Conservation (phyloP, 108 stramenopile species). For the Skeletonema potamos region DNA sequence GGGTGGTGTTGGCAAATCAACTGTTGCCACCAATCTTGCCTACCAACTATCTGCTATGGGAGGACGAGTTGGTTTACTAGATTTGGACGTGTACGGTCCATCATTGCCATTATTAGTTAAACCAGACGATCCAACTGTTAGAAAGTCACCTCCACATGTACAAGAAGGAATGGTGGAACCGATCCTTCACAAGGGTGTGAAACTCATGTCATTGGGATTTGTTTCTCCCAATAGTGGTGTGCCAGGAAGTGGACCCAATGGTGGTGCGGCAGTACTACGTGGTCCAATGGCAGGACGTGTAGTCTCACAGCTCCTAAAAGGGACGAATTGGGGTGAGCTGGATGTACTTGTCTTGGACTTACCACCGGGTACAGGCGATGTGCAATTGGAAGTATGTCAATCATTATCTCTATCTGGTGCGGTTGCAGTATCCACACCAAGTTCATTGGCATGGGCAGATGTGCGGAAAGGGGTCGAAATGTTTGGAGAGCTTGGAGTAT, state of each 20-base stretch:
- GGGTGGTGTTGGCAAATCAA: slow-evolving; percentile 99
- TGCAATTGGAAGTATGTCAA: slow-evolving; percentile 96
- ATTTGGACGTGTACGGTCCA: slow-evolving; percentile 98
- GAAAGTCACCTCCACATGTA: slow-evolving; percentile 54
- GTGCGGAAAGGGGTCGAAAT: slow-evolving; percentile 96
- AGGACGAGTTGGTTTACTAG: slow-evolving; percentile 92
- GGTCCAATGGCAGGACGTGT: slow-evolving; percentile 93
- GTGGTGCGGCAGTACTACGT: slow-evolving; percentile 79
- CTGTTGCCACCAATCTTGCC: slow-evolving; percentile 97
- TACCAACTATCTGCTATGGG: slow-evolving; percentile 89
- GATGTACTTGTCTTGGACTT: slow-evolving; percentile 97
- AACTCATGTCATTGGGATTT: slow-evolving; percentile 85
- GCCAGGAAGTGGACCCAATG: slow-evolving; percentile 76
- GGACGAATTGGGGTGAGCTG: slow-evolving; percentile 98
- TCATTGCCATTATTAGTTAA: slow-evolving; percentile 81
- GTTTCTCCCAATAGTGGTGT: slow-evolving; percentile 87
- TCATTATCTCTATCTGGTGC: slow-evolving; percentile 92
- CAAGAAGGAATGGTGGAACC: slow-evolving; percentile 77
- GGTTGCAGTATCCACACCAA: slow-evolving; percentile 99
- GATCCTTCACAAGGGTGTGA: slow-evolving; percentile 83
- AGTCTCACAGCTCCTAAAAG: slow-evolving; percentile 89
- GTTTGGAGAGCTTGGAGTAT: slow-evolving; percentile 92
- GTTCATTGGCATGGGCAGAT: slow-evolving; percentile 90
- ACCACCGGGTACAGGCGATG: slow-evolving; percentile 99
- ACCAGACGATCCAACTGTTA: slow-evolving; percentile 78